Conservation (phyloP, 1,284 basidiomycete genomes). For the Trametes sp. region DNA sequence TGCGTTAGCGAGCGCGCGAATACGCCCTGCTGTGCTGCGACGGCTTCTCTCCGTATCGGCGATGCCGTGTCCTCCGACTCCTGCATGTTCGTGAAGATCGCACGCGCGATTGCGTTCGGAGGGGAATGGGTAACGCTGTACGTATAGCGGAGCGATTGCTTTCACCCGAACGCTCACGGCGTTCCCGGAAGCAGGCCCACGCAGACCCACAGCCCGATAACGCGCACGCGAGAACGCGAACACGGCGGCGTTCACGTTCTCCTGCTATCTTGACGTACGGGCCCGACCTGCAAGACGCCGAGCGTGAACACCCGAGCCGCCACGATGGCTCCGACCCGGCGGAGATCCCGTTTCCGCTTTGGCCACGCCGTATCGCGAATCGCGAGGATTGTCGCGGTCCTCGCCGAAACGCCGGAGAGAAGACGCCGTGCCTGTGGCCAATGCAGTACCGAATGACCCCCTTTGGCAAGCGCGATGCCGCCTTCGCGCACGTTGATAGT, state of each 20-base stretch:
- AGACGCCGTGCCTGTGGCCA: neutral
- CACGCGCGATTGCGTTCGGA: constrained; percentile 18
- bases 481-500: neutral
- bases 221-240: neutral
- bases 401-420: constrained; percentile 10
- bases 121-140: neutral
- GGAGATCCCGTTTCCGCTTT: constrained; percentile 2
- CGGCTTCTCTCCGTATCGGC: constrained; percentile 18
- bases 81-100: constrained; percentile 13
- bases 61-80: constrained; percentile 8
- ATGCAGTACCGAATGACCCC: neutral
- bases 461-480: neutral
- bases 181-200: too few species aligned
- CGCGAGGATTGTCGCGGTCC: neutral
- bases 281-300: neutral
- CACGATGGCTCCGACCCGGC: neutral
- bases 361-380: constrained; percentile 6
- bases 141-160: neutral
- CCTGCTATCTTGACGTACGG: constrained; percentile 17
- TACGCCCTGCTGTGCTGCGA: constrained; percentile 8
- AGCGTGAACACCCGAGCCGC: too few species aligned
- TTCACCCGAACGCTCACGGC: too few species aligned
- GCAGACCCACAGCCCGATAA: neutral
- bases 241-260: neutral
- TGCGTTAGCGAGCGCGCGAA: neutral